A percentile compares a stretch with the other conserved stretches of the same genome.
Conservation (phyloP, 257 asterid species). For the Penstemon newberryi region DNA sequence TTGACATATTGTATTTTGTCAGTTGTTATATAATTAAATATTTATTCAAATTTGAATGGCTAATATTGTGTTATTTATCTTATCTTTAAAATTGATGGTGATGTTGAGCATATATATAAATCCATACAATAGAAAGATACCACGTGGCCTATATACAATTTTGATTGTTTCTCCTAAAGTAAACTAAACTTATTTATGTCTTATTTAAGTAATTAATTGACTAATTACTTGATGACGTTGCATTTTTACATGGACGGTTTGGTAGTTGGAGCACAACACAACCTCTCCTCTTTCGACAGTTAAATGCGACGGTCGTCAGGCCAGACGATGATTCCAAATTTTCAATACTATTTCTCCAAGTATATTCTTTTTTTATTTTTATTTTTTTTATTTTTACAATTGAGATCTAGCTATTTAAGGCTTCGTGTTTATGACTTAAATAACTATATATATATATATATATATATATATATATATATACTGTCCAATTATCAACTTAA, state of each 20-base stretch:
- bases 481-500: too few relatives aligned
- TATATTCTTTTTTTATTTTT: too few relatives aligned
- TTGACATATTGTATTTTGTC: constrained; percentile 26
- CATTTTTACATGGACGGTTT: neutral
- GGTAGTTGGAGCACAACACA: neutral
- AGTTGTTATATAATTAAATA: constrained; percentile 2
- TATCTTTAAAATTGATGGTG: constrained; percentile 20
- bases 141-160: neutral
- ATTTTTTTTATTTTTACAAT: too few relatives aligned
- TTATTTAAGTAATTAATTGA: neutral
- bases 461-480: too few relatives aligned
- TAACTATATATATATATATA: too few relatives aligned
- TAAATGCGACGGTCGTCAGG: neutral
- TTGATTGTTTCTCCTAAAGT: neutral
- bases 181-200: constrained; percentile 19
- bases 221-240: neutral
- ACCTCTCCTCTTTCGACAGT: neutral
- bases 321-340: neutral
- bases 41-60: neutral
- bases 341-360: neutral
- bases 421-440: too few relatives aligned
- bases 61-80: neutral
- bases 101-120: neutral
- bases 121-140: constrained; percentile 3
- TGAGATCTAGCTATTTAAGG: too few relatives aligned